phyloP scores from a whole-genome alignment of 2,329 filamentous ascomycete species.

The Talaromyces piceae region DNA sequence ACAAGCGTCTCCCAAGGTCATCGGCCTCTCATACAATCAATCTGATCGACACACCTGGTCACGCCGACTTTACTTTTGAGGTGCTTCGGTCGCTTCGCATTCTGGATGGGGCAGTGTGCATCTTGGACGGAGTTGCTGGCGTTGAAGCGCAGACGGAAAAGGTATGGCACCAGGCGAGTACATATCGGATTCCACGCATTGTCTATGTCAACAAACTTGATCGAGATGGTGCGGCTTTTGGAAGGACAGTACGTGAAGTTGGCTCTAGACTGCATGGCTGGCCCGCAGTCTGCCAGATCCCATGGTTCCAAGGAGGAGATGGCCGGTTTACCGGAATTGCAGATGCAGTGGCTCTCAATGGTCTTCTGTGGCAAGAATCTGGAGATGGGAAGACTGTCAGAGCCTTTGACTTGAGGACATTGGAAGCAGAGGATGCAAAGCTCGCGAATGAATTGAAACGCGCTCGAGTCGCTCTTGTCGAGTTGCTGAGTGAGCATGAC shows the following conservation, averaged over 20 bases:
- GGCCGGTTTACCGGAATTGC: constrained; percentile 75
- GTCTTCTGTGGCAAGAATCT: constrained; percentile 63
- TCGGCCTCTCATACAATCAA: constrained; percentile 65
- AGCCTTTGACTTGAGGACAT: constrained; percentile 48
- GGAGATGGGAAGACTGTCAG: constrained; percentile 58
- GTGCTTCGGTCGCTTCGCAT: constrained; percentile 84
- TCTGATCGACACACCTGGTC: constrained; percentile 90
- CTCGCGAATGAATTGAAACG: constrained; percentile 62
- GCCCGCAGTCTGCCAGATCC: constrained; percentile 90
- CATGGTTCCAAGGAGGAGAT: constrained; percentile 73
- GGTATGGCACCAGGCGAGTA: constrained; percentile 85
- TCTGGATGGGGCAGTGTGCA: constrained; percentile 84
- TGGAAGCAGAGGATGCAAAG: constrained; percentile 42
- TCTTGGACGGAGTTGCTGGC: constrained; percentile 83
- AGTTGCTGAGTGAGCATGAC: constrained; percentile 80
- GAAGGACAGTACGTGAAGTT: constrained; percentile 76
- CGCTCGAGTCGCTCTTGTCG: constrained; percentile 70
- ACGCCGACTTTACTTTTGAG: constrained; percentile 96
- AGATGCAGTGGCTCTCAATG: constrained; percentile 69
- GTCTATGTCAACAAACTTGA: constrained; percentile 82
- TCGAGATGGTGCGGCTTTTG: constrained; percentile 73
- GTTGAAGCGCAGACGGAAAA: constrained; percentile 97
- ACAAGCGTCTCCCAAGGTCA: constrained; percentile 43
- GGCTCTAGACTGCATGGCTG: constrained; percentile 70
- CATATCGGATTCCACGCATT: constrained; percentile 75